Base-by-base conservation (phyloP, 805 yeast genomes). In the Candida ovalis region DNA sequence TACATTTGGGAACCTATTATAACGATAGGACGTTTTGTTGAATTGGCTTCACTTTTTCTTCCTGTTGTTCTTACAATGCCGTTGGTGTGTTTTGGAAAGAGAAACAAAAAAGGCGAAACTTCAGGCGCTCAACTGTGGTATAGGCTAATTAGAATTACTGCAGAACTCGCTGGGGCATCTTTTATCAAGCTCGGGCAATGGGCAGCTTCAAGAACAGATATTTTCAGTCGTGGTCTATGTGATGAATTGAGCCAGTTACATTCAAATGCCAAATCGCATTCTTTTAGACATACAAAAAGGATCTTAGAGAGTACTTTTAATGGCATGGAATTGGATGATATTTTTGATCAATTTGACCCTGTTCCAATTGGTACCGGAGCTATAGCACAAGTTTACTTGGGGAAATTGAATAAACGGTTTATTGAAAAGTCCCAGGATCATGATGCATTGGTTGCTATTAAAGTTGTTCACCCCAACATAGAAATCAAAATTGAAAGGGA, bases 161-260 rank as follows among this genome's bases (percentile, higher is more conserved):
- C 94, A 49, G 96, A 92, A 65, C 52, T 72, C 17, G 97, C 96
- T 0, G 99, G 99, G 0, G 96, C 98, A 2, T 85, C 96, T 3
- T 94, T 86, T 63, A 82, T 86, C 48, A 86, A 88, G 66, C 76
- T 94, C 48, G 99, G 98, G 3, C 99, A 94, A 70, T 94, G 99
- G 99, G 99, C 99, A 0, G 97, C 97, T 2, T 86, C 96, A 10
- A 78, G 99, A 66, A 88, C 96, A 0, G 99, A 94, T 67, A 85
- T 94, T 30, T 92, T 94, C 68, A 85, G 96, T 3, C 71, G 69
- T 42, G 87, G 78, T 37, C 68, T 92, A 66, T 92, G 98, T 64
- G 78, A 79, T 21, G 90, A 87, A 60, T 69, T 94, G 56, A 79
- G 88, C 9, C 69, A 77, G 22, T 69, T 94, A 47, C 99, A 94